These are phyloP conservation scores for Ascoidea tarda DNA, from an alignment of 805 yeast genomes.

Conservation along the genomic window DNA sequence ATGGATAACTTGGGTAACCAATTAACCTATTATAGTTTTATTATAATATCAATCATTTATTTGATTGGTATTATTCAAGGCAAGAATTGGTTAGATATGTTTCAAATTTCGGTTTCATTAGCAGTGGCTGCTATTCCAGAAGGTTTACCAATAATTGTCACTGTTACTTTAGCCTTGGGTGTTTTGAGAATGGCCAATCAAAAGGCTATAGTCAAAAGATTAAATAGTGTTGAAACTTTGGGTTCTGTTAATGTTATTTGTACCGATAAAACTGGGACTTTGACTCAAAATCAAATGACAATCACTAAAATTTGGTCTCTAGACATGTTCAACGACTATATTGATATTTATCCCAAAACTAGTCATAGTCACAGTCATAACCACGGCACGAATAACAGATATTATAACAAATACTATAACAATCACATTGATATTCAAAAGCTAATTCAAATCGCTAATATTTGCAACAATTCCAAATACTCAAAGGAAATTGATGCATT, in stretches of 20 bases:
- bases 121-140: constrained; percentile 99
- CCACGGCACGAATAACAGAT: background rate
- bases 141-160: constrained; percentile 95
- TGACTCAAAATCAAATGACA: constrained; percentile 87
- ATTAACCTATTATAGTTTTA: constrained; percentile 71
- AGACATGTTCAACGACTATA: constrained; percentile 25
- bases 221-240: constrained; percentile 90
- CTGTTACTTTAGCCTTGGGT: constrained; percentile 93
- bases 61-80: constrained; percentile 85
- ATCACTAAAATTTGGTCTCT: constrained; percentile 72
- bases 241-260: constrained; percentile 92
- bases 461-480: constrained; percentile 64
- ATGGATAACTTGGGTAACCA: constrained; percentile 96
- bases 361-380: background rate
- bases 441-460: constrained; percentile 49
- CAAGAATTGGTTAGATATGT: constrained; percentile 93
- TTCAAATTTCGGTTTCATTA: constrained; percentile 89
- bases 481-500: constrained; percentile 43
- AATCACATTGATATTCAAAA: constrained; percentile 33
- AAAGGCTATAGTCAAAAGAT: constrained; percentile 84
- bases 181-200: constrained; percentile 93
- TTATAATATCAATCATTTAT: constrained; percentile 83
- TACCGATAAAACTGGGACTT: constrained; percentile 83
- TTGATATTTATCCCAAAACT: background rate
- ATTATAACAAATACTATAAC: constrained; percentile 13